These are phyloP conservation scores for Ophiostoma montium DNA, from an alignment of 2,329 filamentous ascomycete genomes.

Conservation along the genomic window DNA sequence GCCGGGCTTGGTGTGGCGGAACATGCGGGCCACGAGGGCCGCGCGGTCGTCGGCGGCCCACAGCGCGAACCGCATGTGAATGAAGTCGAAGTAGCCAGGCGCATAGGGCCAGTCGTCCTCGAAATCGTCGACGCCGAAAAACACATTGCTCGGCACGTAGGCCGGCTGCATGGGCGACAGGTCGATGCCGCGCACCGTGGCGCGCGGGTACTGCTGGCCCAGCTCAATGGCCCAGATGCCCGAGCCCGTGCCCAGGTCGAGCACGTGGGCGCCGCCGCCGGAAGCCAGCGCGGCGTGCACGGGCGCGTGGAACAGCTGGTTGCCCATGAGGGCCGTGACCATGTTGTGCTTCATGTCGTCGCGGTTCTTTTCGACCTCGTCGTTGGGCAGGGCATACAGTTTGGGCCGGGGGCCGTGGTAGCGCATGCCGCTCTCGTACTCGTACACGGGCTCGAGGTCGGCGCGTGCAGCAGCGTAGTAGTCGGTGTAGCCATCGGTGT, in stretches of 20 bases:
- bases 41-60: slow-evolving; percentile 29
- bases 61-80: slow-evolving; percentile 33
- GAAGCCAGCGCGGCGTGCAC: slow-evolving; percentile 23
- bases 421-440: slow-evolving; percentile 21
- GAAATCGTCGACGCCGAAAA: slow-evolving; percentile 37
- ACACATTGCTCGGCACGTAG: slow-evolving; percentile 36
- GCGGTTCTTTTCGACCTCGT: slow-evolving; percentile 26
- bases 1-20: slow-evolving; percentile 35
- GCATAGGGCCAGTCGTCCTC: slow-evolving; percentile 35
- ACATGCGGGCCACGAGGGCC: slow-evolving; percentile 28
- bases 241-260: slow-evolving; percentile 37
- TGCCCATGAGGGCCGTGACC: slow-evolving; percentile 22
- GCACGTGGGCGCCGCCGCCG: slow-evolving; percentile 25
- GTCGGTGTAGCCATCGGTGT: slow-evolving; percentile 14
- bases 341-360: slow-evolving; percentile 28
- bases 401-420: slow-evolving; percentile 21
- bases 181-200: slow-evolving; percentile 33
- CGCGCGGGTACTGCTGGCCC: slow-evolving; percentile 30
- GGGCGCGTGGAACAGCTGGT: slow-evolving; percentile 30
- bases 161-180: slow-evolving; percentile 38
- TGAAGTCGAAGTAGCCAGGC: slow-evolving; percentile 31
- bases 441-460: slow-evolving; percentile 18
- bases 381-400: slow-evolving; percentile 23
- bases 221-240: slow-evolving; percentile 40
- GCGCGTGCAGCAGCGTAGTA: neutral